Evolutionary conservation across 2,329 filamentous ascomycete species (phyloP).

Genomic region (Lachnum nothofagi): DNA sequence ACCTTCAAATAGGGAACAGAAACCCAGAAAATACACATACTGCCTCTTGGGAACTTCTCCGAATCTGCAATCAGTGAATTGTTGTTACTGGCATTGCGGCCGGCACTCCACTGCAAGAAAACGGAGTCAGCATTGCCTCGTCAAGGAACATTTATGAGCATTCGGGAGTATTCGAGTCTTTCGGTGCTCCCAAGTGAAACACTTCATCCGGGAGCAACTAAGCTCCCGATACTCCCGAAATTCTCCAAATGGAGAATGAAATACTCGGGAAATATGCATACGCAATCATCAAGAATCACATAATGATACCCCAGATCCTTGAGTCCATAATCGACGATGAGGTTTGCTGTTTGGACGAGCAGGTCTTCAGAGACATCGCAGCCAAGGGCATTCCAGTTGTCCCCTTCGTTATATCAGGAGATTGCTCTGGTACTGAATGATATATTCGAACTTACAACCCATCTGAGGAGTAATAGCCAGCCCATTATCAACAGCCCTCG

Average conservation of each 20-base stretch:
- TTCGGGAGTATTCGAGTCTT: too few relatives aligned
- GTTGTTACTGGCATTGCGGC: conserved; percentile 37
- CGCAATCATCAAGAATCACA: conserved; percentile 51
- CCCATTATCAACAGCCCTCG: conserved; percentile 36
- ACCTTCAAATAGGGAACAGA: too few relatives aligned
- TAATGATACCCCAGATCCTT: conserved; percentile 53
- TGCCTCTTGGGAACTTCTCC: conserved; percentile 44
- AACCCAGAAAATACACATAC: too few relatives aligned
- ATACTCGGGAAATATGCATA: too few relatives aligned
- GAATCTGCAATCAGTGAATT: conserved; percentile 39
- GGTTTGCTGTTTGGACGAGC: conserved; percentile 44
- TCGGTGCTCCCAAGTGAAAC: too few relatives aligned
- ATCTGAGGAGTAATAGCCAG: conserved; percentile 39
- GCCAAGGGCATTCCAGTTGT: conserved; percentile 46
- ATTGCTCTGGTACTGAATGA: neutral
- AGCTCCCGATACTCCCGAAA: too few relatives aligned
- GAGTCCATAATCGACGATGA: conserved; percentile 45
- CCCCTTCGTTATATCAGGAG: conserved; percentile 12
- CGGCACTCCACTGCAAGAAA: conserved; percentile 47
- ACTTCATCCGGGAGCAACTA: too few relatives aligned
- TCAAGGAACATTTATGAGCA: too few relatives aligned
- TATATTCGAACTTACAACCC: conserved; percentile 33
- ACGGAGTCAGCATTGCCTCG: too few relatives aligned
- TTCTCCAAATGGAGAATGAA: too few relatives aligned
- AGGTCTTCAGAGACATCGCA: conserved; percentile 47